Base-by-base conservation (phyloP, 2,329 filamentous ascomycete genomes). In the Epichloe hybrida region DNA sequence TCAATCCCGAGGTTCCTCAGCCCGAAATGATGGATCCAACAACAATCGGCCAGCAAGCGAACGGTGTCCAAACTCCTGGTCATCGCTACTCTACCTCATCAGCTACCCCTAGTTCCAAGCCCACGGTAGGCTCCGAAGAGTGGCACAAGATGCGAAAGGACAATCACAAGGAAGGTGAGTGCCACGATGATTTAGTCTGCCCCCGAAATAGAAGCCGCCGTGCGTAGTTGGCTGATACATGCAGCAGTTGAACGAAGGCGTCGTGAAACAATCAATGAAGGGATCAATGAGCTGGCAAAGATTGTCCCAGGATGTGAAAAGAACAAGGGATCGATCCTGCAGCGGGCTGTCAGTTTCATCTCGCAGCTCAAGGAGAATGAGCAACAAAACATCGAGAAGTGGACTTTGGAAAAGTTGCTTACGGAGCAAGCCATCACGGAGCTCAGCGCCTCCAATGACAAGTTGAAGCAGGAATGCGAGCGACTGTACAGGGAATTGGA, bases 121-220 rank as follows among this genome's bases (percentile, higher is more conserved):
- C 90, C 7, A 80, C 84, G 5, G 93, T 97, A n/a, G 93, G 93
- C 2, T 93, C 89, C 2, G 88, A 95, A 50, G 91, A 97, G 68
- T 98, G 93, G 93, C 93, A 98, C 67, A 95, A 95, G 66, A 83
- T 95, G 61, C 82, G 93, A 55, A 93, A 95, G 65, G 91, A 97
- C 62, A 98, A 97, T 57, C 93, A 98, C 72, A 98, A 98, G 79
- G 91, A 97, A 76, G 93, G 91, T 93, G 70, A 62, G 78, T 9
- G 20, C 12, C 17, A 8, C n/a, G 12, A 31, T 36, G 7, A 6
- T 20, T 9, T 27, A 31, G 27, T 31, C 27, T 4, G 27, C 3
- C 27, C 8, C 27, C 1, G 4, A 11, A 4, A 1, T 17, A 9
- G 27, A 31, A 31, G 27, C 8, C 27, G 8, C 17, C 1, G 27